Evolutionary conservation across 2,329 filamentous ascomycete species (phyloP).

Genomic region (Uncinocarpus reesii): DNA sequence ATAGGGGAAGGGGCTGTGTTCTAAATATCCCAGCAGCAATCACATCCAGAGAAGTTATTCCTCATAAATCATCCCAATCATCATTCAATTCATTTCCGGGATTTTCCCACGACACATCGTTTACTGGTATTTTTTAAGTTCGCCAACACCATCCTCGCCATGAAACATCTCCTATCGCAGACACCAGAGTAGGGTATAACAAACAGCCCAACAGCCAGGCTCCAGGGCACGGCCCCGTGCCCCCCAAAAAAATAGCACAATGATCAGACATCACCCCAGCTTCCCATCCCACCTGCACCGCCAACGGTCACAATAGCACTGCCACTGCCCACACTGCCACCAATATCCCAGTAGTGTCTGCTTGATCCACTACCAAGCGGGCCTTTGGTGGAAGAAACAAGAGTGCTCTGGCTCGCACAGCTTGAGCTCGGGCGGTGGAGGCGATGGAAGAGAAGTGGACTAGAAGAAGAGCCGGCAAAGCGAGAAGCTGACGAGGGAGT

Average conservation of each 20-base stretch:
- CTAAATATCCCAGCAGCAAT: too few relatives aligned
- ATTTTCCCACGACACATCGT: too few relatives aligned
- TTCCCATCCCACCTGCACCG: conserved; percentile 57
- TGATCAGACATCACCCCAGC: conserved; percentile 62
- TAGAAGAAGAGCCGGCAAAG: conserved; percentile 17
- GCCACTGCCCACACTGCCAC: conserved; percentile 66
- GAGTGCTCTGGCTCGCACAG: conserved; percentile 74
- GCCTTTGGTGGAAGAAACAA: conserved; percentile 45
- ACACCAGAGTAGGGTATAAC: not conserved
- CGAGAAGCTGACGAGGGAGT: too few relatives aligned
- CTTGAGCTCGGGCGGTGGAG: conserved; percentile 48
- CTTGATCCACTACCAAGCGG: conserved; percentile 53
- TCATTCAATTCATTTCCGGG: too few relatives aligned
- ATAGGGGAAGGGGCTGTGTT: not conserved
- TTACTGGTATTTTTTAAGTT: too few relatives aligned
- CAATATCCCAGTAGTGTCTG: conserved; percentile 86
- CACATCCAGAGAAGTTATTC: too few relatives aligned
- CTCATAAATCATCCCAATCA: too few relatives aligned
- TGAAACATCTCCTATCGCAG: too few relatives aligned
- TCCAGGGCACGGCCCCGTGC: too few relatives aligned
- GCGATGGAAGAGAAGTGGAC: conserved; percentile 35
- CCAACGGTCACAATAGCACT: conserved; percentile 59
- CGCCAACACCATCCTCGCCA: too few relatives aligned
- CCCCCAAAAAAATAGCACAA: not conserved
- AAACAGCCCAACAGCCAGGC: not conserved